These are phyloP conservation scores for Pulveroboletus sp. DNA, from an alignment of 768 basidiomycete species.

Conservation along the genomic window DNA sequence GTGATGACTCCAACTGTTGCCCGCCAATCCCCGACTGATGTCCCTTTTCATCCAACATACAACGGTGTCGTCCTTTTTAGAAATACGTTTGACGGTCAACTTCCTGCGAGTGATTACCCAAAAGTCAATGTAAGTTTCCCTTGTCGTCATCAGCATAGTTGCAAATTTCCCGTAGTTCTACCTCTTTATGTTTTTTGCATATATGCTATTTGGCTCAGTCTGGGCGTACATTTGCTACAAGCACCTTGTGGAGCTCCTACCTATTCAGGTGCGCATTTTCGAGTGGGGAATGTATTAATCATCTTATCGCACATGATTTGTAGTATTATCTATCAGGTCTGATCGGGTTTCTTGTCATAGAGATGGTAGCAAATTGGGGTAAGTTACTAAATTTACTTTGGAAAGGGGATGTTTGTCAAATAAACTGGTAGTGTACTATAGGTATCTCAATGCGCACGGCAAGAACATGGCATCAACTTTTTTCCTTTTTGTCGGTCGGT, in stretches of 20 bases:
- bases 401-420: slow-evolving; percentile 4
- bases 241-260: slow-evolving; percentile 78
- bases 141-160: not conserved
- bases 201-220: slow-evolving; percentile 55
- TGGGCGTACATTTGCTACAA: slow-evolving; percentile 87
- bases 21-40: slow-evolving; percentile 43
- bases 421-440: slow-evolving; percentile 68
- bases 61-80: slow-evolving; percentile 76
- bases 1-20: slow-evolving; percentile 41
- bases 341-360: slow-evolving; percentile 80
- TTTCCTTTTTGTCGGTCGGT: slow-evolving; percentile 89
- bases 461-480: slow-evolving; percentile 67
- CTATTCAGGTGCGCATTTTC: slow-evolving; percentile 62
- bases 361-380: slow-evolving; percentile 94
- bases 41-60: slow-evolving; percentile 72
- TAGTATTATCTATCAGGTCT: slow-evolving; percentile 91
- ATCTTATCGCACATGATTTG: slow-evolving; percentile 1
- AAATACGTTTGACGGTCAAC: slow-evolving; percentile 82
- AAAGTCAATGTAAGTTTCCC: slow-evolving; percentile 80
- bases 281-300: not conserved
- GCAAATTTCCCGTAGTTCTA: slow-evolving; percentile 61
- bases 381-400: slow-evolving; percentile 16
- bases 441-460: slow-evolving; percentile 88
- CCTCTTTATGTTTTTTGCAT: slow-evolving; percentile 77
- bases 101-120: slow-evolving; percentile 93